Base-by-base conservation (phyloP, 75 land plant genomes). In the Pseudotsuga menziesii region DNA sequence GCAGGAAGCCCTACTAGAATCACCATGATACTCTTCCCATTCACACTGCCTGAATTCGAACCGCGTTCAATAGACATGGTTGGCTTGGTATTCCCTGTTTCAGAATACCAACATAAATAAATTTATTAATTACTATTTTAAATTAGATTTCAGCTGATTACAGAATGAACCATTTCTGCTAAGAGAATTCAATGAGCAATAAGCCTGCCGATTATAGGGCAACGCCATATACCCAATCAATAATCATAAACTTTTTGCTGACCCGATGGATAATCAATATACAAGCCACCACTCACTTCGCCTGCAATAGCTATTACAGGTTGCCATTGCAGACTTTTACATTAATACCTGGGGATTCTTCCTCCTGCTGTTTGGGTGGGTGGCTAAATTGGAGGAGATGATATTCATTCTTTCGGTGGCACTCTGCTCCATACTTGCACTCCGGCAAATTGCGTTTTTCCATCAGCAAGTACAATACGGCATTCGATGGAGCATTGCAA, bases 1-100 rank as follows among this genome's bases (percentile, higher is more conserved):
- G 94, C 98, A 26, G 98, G 98, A 0, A 90, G 86, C n/a, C 96
- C 98, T 63, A 95, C 89, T 57, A 95, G 83, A 29, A 95, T 76
- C 78, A 93, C 77, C 35, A 95, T 61, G 1, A 93, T 36, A 25
- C 26, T 58, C 58, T 62, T 70, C 67, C 56, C 36, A 4, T 75
- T 67, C 61, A 13, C 60, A 22, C 52, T 72, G 48, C 27, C 71
- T 70, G 79, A 44, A n/a, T 29, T 27, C 66, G 81, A 63, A 29
- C 12, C 77, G 19, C 16, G 72, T 75, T 76, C 55, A 19, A 52
- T 57, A 57, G 27, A 41, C 44, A 36, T 61, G 60, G 41, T n/a
- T 41, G 41, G 72, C 8, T 67, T 20, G 72, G 14, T 14, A 35
- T 61, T 71, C 13, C 60, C 44, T 64, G 48, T 52, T 20, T 11